Evolutionary conservation across 768 basidiomycete species (phyloP).

Genomic region (Termitomyces sp.): DNA sequence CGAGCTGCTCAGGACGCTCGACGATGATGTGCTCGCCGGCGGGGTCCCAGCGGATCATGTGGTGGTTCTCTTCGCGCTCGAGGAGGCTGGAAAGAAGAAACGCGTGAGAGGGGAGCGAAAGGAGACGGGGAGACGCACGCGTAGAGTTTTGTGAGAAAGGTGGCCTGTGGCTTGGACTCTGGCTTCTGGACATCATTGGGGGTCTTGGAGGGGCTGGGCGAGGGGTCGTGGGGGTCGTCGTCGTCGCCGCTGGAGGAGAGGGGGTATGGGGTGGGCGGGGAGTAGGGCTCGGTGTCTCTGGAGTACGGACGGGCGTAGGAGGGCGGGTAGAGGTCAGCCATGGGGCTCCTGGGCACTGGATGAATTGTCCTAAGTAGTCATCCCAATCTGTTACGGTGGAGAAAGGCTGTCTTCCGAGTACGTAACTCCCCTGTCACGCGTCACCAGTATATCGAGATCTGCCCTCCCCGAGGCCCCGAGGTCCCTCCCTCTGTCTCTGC

Average conservation of each 20-base stretch:
- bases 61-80: constrained; percentile 88
- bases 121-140: constrained; percentile 52
- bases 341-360: constrained; percentile 23
- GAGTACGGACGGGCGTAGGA: constrained; percentile 28
- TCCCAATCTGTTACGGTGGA: constrained; percentile 30
- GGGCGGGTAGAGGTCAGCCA: constrained; percentile 56
- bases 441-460: constrained; percentile 17
- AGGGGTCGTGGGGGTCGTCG: constrained; percentile 45
- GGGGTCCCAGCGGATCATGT: constrained; percentile 96
- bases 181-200: constrained; percentile 41
- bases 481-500: constrained; percentile 8
- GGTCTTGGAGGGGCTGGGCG: constrained; percentile 39
- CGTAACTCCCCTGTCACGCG: constrained; percentile 27
- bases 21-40: constrained; percentile 94
- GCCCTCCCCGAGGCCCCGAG: constrained; percentile 34
- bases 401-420: constrained; percentile 40
- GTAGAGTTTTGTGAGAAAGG: constrained; percentile 97
- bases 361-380: constrained; percentile 22
- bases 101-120: constrained; percentile 9
- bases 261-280: constrained; percentile 22
- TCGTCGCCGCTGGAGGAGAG: constrained; percentile 29
- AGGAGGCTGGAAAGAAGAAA: constrained; percentile 50
- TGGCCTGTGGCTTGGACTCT: constrained; percentile 82
- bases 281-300: constrained; percentile 27
- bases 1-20: constrained; percentile 88